Conservation (phyloP, 441 rosid species). For the Mallotus japonicus region DNA sequence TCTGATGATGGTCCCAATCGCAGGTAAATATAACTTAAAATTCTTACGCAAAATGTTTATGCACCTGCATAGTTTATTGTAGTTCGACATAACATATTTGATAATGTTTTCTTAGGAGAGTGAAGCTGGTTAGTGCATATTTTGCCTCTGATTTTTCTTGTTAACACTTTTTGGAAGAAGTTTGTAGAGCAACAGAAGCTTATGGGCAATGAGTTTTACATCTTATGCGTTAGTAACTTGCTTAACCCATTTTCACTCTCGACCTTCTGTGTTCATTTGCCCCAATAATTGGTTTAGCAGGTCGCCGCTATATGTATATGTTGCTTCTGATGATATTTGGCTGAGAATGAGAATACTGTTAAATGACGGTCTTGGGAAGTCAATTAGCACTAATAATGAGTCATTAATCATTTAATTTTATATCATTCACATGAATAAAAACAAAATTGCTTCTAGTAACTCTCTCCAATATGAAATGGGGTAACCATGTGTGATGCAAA, state of each 20-base stretch:
- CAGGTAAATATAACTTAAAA: conserved; percentile 48
- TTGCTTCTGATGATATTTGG: background rate
- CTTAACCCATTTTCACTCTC: background rate
- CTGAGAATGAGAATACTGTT: background rate
- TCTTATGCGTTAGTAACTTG: background rate
- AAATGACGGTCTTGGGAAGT: background rate
- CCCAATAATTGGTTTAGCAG: conserved; percentile 1
- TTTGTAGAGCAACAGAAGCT: background rate
- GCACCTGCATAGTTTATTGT: background rate
- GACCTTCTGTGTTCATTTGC: background rate
- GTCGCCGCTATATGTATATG: background rate
- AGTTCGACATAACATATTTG: background rate
- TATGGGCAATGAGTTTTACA: background rate
- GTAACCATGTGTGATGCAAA: background rate
- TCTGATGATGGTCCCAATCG: conserved; percentile 71
- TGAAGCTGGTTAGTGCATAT: background rate
- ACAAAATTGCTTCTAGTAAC: background rate
- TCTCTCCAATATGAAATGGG: background rate
- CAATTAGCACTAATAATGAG: too few species aligned
- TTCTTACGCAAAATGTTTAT: conserved; percentile 5
- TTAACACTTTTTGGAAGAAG: background rate
- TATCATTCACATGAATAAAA: background rate
- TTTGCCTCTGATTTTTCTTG: too few species aligned
- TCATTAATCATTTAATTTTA: too few species aligned
- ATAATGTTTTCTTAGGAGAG: background rate